phyloP scores from a whole-genome alignment of 768 basidiomycete species.

The Lactarius hengduanensis region DNA sequence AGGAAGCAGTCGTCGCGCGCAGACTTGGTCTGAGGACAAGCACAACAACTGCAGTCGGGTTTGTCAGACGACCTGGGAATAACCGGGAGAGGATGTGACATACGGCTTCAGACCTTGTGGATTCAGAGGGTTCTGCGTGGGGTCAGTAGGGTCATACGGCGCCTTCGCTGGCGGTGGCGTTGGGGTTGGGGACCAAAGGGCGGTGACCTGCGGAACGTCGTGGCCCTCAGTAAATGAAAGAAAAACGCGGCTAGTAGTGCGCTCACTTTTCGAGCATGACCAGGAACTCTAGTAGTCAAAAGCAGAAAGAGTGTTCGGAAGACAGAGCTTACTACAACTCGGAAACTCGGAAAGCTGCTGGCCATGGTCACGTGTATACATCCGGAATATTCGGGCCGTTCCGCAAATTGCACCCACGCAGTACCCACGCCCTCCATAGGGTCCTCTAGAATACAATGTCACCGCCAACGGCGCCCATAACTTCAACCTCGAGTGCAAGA shows the following conservation, averaged over 20 bases:
- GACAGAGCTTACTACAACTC: too few relatives aligned
- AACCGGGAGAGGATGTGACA: slow-evolving; percentile 34
- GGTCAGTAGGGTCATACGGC: slow-evolving; percentile 66
- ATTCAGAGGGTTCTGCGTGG: slow-evolving; percentile 84
- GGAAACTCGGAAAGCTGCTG: too few relatives aligned
- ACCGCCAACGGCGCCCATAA: neutral
- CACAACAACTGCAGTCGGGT: slow-evolving; percentile 79
- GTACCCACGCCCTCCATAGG: too few relatives aligned
- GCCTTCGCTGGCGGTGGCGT: slow-evolving; percentile 35
- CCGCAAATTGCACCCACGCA: neutral
- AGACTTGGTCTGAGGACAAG: slow-evolving; percentile 91
- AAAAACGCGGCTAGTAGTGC: neutral
- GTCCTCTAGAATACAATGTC: neutral
- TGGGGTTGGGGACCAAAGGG: slow-evolving; percentile 48
- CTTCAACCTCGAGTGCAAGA: neutral
- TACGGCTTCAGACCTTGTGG: slow-evolving; percentile 96
- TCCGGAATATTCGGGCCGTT: neutral
- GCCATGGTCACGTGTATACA: neutral
- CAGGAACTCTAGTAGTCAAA: neutral
- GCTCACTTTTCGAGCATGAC: slow-evolving; percentile 21
- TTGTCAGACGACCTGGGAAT: slow-evolving; percentile 2
- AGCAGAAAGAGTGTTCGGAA: neutral
- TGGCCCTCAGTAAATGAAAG: neutral
- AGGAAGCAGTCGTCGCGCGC: slow-evolving; percentile 95
- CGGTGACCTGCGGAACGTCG: slow-evolving; percentile 15